A percentile compares a stretch with the other conserved stretches of the same genome.
Conservation (phyloP, 352 stramenopile species). For the Pythium brachiatum region DNA sequence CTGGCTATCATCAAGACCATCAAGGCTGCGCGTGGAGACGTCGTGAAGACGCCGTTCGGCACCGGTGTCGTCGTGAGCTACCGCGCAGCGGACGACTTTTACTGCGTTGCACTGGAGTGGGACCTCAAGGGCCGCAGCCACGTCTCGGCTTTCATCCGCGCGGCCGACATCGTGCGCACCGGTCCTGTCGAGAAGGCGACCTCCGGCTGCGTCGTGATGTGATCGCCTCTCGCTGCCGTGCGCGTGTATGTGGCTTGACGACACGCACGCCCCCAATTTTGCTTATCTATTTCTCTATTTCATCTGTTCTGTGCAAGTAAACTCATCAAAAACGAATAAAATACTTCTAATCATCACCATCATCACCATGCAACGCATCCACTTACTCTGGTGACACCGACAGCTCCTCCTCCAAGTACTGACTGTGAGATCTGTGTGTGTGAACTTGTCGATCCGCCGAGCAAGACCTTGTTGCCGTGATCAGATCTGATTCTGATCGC, state of each 20-base stretch:
- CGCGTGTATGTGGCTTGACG: not conserved
- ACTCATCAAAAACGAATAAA: slow-evolving; percentile 6
- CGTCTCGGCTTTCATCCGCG: slow-evolving; percentile 61
- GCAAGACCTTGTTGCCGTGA: not conserved
- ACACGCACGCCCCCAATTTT: not conserved
- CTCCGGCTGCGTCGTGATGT: slow-evolving; percentile 74
- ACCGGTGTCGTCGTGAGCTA: slow-evolving; percentile 70
- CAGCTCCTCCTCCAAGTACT: no score
- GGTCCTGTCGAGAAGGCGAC: slow-evolving; percentile 55
- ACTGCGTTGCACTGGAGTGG: slow-evolving; percentile 71
- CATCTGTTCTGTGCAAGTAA: not conserved
- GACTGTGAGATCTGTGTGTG: no score
- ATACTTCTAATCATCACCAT: not conserved
- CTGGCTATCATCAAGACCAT: slow-evolving; percentile 48
- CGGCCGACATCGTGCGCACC: slow-evolving; percentile 50
- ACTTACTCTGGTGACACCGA: no score
- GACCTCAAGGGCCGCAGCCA: slow-evolving; percentile 49
- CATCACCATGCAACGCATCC: not conserved
- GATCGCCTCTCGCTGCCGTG: slow-evolving; percentile 16
- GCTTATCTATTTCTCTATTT: slow-evolving; percentile 5
- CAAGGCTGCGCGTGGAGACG: slow-evolving; percentile 67
- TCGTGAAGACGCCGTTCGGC: slow-evolving; percentile 78
- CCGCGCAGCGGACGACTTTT: slow-evolving; percentile 57
- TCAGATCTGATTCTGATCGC: not conserved
- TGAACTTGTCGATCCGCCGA: no score